phyloP scores from a whole-genome alignment of 768 basidiomycete genomes.

The Rhodosporidiobolus sp. region DNA sequence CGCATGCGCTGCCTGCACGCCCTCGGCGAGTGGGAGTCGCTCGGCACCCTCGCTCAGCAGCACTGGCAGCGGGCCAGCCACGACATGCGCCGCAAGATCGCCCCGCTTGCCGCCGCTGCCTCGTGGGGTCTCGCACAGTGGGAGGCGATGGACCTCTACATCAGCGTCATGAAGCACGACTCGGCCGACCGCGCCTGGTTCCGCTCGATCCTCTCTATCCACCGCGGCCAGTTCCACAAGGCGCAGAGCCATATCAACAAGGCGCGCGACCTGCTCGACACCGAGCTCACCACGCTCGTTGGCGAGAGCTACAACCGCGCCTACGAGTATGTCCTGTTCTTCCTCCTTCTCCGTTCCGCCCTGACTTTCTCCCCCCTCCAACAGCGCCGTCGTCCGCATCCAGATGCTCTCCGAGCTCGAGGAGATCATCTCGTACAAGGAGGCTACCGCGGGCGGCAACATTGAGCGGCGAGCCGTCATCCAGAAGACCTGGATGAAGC shows the following conservation, averaged over 20 bases:
- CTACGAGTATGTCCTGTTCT: constrained; percentile 68
- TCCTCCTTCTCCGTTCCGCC: background rate
- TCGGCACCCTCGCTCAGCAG: constrained; percentile 79
- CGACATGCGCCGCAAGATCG: constrained; percentile 84
- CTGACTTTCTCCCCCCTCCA: constrained; percentile 22
- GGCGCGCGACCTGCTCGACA: constrained; percentile 86
- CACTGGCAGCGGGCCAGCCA: constrained; percentile 71
- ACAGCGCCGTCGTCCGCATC: constrained; percentile 88
- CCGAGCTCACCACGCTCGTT: constrained; percentile 83
- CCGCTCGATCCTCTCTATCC: constrained; percentile 88
- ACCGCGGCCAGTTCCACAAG: constrained; percentile 91
- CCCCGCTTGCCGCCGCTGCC: constrained; percentile 93
- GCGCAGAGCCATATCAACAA: constrained; percentile 84
- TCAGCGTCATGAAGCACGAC: constrained; percentile 84
- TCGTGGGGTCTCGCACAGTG: constrained; percentile 96
- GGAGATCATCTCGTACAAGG: constrained; percentile 94
- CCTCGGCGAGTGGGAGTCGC: constrained; percentile 92
- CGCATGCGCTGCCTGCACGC: constrained; percentile 95
- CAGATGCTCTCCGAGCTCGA: constrained; percentile 98
- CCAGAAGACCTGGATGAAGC: constrained; percentile 94
- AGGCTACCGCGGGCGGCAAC: constrained; percentile 71
- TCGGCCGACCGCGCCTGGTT: constrained; percentile 94
- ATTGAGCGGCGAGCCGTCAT: constrained; percentile 86
- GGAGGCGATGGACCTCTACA: constrained; percentile 97
- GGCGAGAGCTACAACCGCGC: constrained; percentile 96